Percentiles rank a stretch among this genome's conserved stretches.
phyloP scores from a whole-genome alignment of 495 filamentous ascomycete genomes.

The Letharia lupina region DNA sequence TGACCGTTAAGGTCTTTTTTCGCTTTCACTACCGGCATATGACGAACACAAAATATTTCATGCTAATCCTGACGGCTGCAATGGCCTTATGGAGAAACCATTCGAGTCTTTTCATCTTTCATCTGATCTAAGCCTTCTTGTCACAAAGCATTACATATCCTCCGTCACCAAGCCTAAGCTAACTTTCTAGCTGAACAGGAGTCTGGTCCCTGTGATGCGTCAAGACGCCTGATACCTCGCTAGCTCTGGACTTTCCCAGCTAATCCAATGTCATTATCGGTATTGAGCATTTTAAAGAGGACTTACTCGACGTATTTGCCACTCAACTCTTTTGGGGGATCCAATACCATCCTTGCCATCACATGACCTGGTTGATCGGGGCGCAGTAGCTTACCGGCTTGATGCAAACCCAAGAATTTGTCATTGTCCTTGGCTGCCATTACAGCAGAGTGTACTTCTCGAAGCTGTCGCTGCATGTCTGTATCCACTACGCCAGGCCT shows the following conservation, averaged over 20 bases:
- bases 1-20: background rate
- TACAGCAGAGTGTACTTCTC: conserved; percentile 55
- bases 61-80: conserved; percentile 79
- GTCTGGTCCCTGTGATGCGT: background rate
- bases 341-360: conserved; percentile 66
- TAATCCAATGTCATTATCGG: conserved; percentile 17
- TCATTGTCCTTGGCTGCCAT: conserved; percentile 59
- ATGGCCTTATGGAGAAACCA: conserved; percentile 59
- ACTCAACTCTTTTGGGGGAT: conserved; percentile 55
- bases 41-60: conserved; percentile 73
- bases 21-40: conserved; percentile 31
- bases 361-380: conserved; percentile 81
- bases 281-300: conserved; percentile 24
- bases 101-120: conserved; percentile 92
- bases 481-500: conserved; percentile 86
- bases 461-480: conserved; percentile 80
- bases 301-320: conserved; percentile 68
- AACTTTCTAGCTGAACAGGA: conserved; percentile 20
- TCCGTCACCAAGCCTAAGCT: conserved; percentile 19
- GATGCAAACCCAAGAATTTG: conserved; percentile 62
- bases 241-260: conserved; percentile 21
- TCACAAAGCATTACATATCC: conserved; percentile 9
- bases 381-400: conserved; percentile 58
- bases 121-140: conserved; percentile 52
- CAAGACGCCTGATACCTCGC: conserved; percentile 8